Base-by-base conservation (phyloP, 1,284 basidiomycete genomes). In the Vanrija sp. region DNA sequence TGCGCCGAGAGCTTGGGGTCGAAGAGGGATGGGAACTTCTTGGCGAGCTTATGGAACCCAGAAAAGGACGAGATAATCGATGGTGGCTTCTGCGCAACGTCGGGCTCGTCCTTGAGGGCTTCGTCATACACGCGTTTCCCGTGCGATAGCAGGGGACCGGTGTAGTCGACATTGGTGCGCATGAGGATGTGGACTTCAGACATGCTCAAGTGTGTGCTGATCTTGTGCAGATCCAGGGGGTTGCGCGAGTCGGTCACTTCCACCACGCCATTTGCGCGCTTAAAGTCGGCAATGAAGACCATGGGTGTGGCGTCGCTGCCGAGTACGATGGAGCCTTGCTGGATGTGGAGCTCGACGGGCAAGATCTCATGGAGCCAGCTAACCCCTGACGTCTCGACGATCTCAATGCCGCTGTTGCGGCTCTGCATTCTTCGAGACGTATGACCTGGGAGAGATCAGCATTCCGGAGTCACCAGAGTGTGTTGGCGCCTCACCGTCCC, bases 251-350 rank as follows among this genome's bases (percentile, higher is more conserved):
- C 82, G 15, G 86, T 82, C 38, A 89, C 81, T 19, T 89, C 85
- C 64, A 88, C 88, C 1, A 84, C 86, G 22, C 92, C 92, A 37
- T 84, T 78, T 1, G 84, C 84, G 22, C 78, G 79, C 50, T 82
- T 78, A 62, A 92, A 92, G 67, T 90, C 88, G 1, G 83, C 82
- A 18, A 94, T 84, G 23, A 94, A 78, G 14, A 95, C 77, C 64
- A 80, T 86, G 0, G 88, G 86, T 0, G 89, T 93, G 0, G 91
- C 88, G 20, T 83, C 77, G 72, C 92, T 95, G 8, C 92, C 92
- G 35, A 86, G 81, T 10, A 88, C 82, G 42, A 96, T 83, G 12
- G 85, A 85, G 16, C 89, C 88, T 48, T 85, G 88, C 18, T 78
- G 78, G 15, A 86, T 79, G 53, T 84, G 81, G 46, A 95, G 78